Evolutionary conservation across 345 rosid species (phyloP), one percentile per base, ranked within the genome.

Genomic region (Syzygium aqueum): DNA sequence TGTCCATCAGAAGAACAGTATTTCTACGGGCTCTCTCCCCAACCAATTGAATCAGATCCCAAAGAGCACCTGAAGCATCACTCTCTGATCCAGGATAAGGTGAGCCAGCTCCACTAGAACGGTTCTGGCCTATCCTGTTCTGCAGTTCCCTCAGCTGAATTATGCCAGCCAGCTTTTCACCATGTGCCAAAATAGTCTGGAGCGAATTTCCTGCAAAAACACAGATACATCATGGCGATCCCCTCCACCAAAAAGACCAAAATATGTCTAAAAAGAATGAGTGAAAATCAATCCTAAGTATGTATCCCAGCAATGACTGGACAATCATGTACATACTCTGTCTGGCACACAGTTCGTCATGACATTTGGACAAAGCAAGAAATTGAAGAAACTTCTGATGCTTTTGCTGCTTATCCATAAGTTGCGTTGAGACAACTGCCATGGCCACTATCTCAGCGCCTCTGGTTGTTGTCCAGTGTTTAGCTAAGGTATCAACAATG

Each of bases 391-490:
- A 96, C 85, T 92, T 94, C 86, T 93, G 89, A 90, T 97, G 99
- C 92, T 95, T 97, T 91, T 97, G 96, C 90, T 94, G 96, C 94
- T 97, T 97, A 89, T 95, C 99, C 77, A 89, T 85, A 63, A 96
- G 94, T 90, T 96, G 99, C 85, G 92, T 89, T 65, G 95, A 95
- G 52, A 96, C 88, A 83, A 94, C 94, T 77, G 95, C 90, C 95
- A 93, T 91, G 56, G 98, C 91, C 89, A 96, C 93, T 86, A 97
- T 94, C 92, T 97, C 99, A 92, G 96, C 97, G 85, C 99, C 99
- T 91, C 99, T 95, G 86, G 97, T 96, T 84, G 98, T 96, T 85
- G 99, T 95, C 99, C 99, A 97, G 88, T 97, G 99, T 92, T 97
- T 97, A 89, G 99, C 97, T 88, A 97, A 94, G 88, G 98, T 95